Conservation (phyloP, 2,329 filamentous ascomycete species). For the Venturia oleaginea region DNA sequence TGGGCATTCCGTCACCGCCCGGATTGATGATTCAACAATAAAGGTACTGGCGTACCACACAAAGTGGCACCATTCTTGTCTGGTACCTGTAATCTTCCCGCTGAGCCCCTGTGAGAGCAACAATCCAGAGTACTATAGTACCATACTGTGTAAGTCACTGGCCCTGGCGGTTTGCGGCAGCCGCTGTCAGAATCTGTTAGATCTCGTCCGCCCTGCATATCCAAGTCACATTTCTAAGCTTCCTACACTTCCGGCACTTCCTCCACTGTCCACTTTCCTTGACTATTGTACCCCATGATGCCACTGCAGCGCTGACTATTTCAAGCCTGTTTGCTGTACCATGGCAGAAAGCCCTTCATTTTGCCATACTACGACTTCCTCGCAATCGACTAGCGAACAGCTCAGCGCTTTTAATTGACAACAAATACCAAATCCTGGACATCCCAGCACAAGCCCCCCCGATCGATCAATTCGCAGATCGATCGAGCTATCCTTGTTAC, state of each 20-base stretch:
- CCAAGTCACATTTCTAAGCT: not conserved
- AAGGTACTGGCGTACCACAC: not conserved
- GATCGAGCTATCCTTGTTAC: not conserved
- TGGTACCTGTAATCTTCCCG: not conserved
- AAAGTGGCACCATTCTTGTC: not conserved
- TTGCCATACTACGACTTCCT: not conserved
- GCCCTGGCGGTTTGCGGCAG: not conserved
- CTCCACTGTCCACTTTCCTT: not conserved
- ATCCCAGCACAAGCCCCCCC: not conserved
- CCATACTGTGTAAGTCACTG: not conserved
- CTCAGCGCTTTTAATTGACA: conserved; percentile 5
- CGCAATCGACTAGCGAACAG: not conserved
- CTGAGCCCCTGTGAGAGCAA: not conserved
- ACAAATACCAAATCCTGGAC: not conserved
- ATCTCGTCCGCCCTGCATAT: conserved; percentile 4
- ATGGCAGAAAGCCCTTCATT: not conserved
- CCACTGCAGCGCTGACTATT: not conserved
- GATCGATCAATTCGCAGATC: not conserved
- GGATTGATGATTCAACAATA: not conserved
- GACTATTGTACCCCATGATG: not conserved
- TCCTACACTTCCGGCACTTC: not conserved
- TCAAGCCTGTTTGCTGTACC: not conserved
- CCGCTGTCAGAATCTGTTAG: not conserved
- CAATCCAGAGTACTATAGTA: too few species aligned
- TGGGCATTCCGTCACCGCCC: conserved; percentile 3